These are phyloP conservation scores for Sclerotinia minor DNA, from an alignment of 2,329 filamentous ascomycete genomes.

Conservation along the genomic window DNA sequence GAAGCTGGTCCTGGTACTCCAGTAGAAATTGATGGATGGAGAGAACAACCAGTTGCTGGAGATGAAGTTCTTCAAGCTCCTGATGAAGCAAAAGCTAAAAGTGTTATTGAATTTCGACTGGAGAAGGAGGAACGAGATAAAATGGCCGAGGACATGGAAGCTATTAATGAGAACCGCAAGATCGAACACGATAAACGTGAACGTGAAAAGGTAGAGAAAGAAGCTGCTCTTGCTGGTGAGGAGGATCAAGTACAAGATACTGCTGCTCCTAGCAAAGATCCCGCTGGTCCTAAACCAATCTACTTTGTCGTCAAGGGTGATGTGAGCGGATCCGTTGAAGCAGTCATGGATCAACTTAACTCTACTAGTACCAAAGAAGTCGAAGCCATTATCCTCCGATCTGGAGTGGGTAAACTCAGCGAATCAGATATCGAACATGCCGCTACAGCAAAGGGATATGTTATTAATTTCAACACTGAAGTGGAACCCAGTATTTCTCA, in stretches of 20 bases:
- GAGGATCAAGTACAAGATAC: conserved; percentile 40
- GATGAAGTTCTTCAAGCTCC: conserved; percentile 83
- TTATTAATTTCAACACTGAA: conserved; percentile 83
- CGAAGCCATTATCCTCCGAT: conserved; percentile 71
- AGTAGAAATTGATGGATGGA: conserved; percentile 94
- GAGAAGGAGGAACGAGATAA: conserved; percentile 69
- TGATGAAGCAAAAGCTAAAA: conserved; percentile 75
- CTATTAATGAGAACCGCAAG: conserved; percentile 68
- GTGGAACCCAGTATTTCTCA: conserved; percentile 67
- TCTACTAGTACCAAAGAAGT: conserved; percentile 85
- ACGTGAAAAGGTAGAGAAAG: conserved; percentile 57
- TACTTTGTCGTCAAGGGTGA: conserved; percentile 91
- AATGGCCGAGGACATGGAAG: conserved; percentile 68
- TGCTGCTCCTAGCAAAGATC: background rate
- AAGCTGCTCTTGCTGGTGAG: conserved; percentile 45
- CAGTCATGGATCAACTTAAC: conserved; percentile 74
- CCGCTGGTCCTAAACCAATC: conserved; percentile 55
- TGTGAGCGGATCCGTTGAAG: conserved; percentile 91
- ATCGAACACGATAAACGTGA: conserved; percentile 59
- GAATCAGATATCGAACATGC: conserved; percentile 92
- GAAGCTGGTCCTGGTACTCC: conserved; percentile 85
- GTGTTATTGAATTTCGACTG: conserved; percentile 72
- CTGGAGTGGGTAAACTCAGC: conserved; percentile 72
- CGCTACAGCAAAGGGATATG: conserved; percentile 68
- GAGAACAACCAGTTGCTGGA: conserved; percentile 79